Evolutionary conservation across 305 asterid genomes (phyloP), one percentile per base, ranked within the genome.

Genomic region (Fraxinus dipetala): DNA sequence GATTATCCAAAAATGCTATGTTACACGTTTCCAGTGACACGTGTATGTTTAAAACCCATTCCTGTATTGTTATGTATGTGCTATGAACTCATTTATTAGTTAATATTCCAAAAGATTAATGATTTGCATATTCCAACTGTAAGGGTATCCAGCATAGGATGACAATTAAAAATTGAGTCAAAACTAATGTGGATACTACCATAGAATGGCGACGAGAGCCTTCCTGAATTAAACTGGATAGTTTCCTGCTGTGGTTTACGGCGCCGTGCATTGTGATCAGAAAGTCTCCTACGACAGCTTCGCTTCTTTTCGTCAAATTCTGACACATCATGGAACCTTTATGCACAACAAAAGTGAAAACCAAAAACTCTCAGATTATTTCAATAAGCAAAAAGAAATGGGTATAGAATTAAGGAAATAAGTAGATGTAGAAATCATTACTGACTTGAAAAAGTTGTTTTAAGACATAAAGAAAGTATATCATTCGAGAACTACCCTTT

Each of bases 221-320:
- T 87, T 34, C 91, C 63, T 8, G 96, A 83, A 76, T 84, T 87
- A 87, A 92, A 91, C 77, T 89, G 93, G 78, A 92, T 83, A 9
- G 93, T 78, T 77, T 94, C 98, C 85, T 90, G 94, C 77, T 85
- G 92, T 40, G 97, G 97, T 84, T 91, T 93, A 82, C 98, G 91
- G 63, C 98, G 96, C 16, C 98, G 87, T 76, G 97, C 94, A 87
- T 94, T 94, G 81, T 94, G 98, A 86, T 95, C 97, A 85, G 91
- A 88, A 61, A 95, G 97, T 79, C 97, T 82, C 83, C 95, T 89
- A 69, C 98, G 89, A 84, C 98, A 95, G 87, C 98, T 95, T 70
- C 98, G 90, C 90, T 95, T 95, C 89, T 86, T 92, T 4, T 91
- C 97, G 72, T 95, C 98, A 88, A 95, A 95, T 40, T 92, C 98